These are phyloP conservation scores for Trichophyton mentagrophytes DNA, from an alignment of 2,329 filamentous ascomycete species.

Conservation along the genomic window DNA sequence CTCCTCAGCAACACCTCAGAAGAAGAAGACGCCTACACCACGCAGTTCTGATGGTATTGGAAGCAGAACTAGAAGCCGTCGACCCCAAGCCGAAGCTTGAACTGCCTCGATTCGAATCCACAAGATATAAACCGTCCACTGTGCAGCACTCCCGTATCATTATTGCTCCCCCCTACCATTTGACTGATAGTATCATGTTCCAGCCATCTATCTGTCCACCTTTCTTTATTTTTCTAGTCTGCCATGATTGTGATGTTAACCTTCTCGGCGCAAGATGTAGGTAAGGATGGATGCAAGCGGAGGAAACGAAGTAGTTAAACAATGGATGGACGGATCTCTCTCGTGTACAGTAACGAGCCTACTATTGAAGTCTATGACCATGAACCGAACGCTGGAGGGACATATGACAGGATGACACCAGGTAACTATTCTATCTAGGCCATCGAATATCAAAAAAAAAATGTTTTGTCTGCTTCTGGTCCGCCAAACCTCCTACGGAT, in stretches of 20 bases:
- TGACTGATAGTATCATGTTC: background rate
- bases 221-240: background rate
- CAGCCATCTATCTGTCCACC: background rate
- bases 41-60: constrained; percentile 23
- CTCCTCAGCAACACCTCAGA: constrained; percentile 3
- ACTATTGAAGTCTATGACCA: too few relatives aligned
- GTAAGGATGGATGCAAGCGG: background rate
- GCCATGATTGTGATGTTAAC: background rate
- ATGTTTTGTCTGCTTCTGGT: background rate
- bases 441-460: too few relatives aligned
- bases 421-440: too few relatives aligned
- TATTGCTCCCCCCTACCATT: too few relatives aligned
- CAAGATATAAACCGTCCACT: background rate
- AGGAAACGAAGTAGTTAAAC: background rate
- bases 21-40: constrained; percentile 10
- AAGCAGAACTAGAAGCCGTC: constrained; percentile 28
- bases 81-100: constrained; percentile 18
- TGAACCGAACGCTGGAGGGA: too few relatives aligned
- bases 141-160: background rate
- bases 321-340: too few relatives aligned
- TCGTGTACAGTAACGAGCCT: too few relatives aligned
- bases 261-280: background rate
- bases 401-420: too few relatives aligned
- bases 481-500: too few relatives aligned
- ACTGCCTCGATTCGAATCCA: background rate